Percentiles rank a stretch among this genome's conserved stretches.
These are phyloP conservation scores for Knoxia roxburghii DNA, from an alignment of 257 asterid genomes.

Conservation along the genomic window DNA sequence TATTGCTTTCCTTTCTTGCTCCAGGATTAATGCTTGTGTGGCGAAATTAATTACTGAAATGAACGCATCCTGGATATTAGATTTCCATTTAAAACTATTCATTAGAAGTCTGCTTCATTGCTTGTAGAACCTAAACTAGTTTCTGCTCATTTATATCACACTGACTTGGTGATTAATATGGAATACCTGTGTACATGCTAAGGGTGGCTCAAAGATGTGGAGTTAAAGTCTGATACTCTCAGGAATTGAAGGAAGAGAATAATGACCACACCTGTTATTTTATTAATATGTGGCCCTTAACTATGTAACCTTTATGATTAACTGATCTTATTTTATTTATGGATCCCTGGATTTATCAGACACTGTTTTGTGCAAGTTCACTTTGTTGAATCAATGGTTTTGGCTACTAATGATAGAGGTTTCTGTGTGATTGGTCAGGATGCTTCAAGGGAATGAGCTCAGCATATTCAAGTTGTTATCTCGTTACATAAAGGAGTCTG, in stretches of 20 bases:
- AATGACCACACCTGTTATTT: too few species aligned
- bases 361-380: not conserved
- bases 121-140: not conserved
- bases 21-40: not conserved
- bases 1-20: not conserved
- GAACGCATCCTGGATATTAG: not conserved
- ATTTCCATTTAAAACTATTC: not conserved
- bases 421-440: constrained; percentile 49
- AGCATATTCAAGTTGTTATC: constrained; percentile 59
- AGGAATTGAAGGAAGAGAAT: not conserved
- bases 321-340: not conserved
- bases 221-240: not conserved
- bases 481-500: constrained; percentile 54
- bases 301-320: not conserved
- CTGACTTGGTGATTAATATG: not conserved
- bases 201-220: not conserved
- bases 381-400: constrained; percentile 12
- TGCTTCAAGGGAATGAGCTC: constrained; percentile 61
- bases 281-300: not conserved
- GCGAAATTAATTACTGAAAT: not conserved
- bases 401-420: constrained; percentile 13
- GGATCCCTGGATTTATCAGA: not conserved
- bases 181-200: not conserved
- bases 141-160: not conserved
- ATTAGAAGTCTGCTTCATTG: not conserved